Evolutionary conservation across 2,329 filamentous ascomycete species (phyloP), one percentile per base, ranked within the genome.

Genomic region (Colletotrichum gigasporum): DNA sequence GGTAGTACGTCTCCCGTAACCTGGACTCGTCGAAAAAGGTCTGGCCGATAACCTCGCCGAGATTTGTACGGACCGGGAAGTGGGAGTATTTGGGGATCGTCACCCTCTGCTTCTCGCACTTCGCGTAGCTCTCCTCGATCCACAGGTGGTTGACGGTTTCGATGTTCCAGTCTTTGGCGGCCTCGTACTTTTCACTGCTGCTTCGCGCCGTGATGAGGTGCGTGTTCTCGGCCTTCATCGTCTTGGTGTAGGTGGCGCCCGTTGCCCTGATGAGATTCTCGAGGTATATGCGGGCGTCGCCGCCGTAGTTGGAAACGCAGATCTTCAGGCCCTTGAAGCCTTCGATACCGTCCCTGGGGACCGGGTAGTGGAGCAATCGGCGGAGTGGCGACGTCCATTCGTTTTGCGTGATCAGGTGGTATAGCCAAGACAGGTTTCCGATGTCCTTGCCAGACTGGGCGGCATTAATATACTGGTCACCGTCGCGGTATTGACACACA

Each of bases 61-160:
- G 84, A 74, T 99, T 98, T 2, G 95, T 98, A 60, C 94, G 87
- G 10, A 86, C 85, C 14, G 96, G 96, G 69, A 98, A 99, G 73
- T 94, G 90, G 1, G 87, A 93, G 74, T 97, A 99, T 67, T 91
- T 90, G 8, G 86, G 82, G 53, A 92, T 87, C 4, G 91, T 91
- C 20, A 94, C 80, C 0, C 87, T 87, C 74, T 93, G 91, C 62
- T 91, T 81, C 72, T 91, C 86, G 80, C 94, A 97, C 74, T 91
- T 93, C 2, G 95, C 93, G 73, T 98, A 99, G 77, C 94, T 96
- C 73, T 99, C 96, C 76, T 99, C 96, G 45, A 99, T 85, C 96
- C 96, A 99, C 1, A 99, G 84, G 74, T 99, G 96, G 75, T 98
- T 99, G 71, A 97, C 83, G 71, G 97, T 91, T 60, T 93, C 82